Evolutionary conservation across 2,329 filamentous ascomycete genomes (phyloP), one percentile per base, ranked within the genome.

Genomic region (Remersonia thermophila): DNA sequence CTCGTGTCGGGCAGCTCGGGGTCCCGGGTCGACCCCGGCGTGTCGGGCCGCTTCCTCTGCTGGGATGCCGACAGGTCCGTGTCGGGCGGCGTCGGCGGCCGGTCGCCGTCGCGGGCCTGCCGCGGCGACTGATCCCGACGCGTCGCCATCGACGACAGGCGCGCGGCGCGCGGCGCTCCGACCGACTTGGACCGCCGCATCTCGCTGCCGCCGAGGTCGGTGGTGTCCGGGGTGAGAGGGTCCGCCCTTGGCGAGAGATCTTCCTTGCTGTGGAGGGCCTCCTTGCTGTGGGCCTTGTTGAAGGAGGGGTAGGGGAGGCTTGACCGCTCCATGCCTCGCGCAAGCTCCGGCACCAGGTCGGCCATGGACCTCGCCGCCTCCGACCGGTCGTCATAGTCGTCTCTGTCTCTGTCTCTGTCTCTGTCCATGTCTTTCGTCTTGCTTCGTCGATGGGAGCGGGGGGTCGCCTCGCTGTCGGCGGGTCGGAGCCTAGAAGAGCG

Each of bases 281-380:
- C 89, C 58, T 86, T 91, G 66, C 85, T 93, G 57, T 93, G 84
- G 10, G 82, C 82, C 60, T 93, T 95, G 60, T 83, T 91, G 58
- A 93, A 85, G 9, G 71, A 69, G 2, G 86, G 84, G 54, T 94
- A 93, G 6, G 83, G 80, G 29, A 82, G 54, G 42, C 68, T 71
- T 25, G 65, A 55, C 18, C 67, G 66, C 36, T 69, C 63, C 30
- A 58, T 55, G 31, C 55, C 52, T 31, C 51, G 55, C 35, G 57
- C 54, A 34, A 70, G 53, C 49, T 67, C 65, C 15, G 65, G 66
- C 10, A 68, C 63, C 31, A 71, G 53, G 36, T 73, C 66, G 33
- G 64, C 65, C 51, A 64, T 63, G 27, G 63, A 65, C 28, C 55
- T 47, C 17, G 48, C 42, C 29, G 44, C 46, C 27, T 47, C 42